These are phyloP conservation scores for Pythium grandisporangium DNA, from an alignment of 352 stramenopile species.

Conservation along the genomic window DNA sequence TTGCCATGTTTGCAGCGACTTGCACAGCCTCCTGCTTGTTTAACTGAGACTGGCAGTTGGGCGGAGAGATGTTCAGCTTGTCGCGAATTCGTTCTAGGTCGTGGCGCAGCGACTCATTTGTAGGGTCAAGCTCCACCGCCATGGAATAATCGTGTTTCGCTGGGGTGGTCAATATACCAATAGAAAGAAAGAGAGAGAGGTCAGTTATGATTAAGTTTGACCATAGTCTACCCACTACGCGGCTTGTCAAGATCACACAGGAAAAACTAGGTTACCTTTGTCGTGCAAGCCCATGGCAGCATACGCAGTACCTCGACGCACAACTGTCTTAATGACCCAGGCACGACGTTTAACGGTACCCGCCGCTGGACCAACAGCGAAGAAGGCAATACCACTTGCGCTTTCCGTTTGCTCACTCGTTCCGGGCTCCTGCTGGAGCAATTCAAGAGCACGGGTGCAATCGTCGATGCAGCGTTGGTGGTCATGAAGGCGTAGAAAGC, in stretches of 20 bases:
- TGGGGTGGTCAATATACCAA: constrained; percentile 6
- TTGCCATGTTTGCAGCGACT: neutral
- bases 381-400: constrained; percentile 31
- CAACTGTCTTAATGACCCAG: constrained; percentile 74
- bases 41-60: neutral
- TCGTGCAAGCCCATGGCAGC: constrained; percentile 20
- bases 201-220: neutral
- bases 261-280: constrained; percentile 19
- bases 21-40: neutral
- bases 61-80: constrained; percentile 1
- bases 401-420: neutral
- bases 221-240: neutral
- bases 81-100: constrained; percentile 35
- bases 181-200: neutral
- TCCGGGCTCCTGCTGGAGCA: constrained; percentile 34
- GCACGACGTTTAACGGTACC: constrained; percentile 43
- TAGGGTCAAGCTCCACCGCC: constrained; percentile 47
- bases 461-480: constrained; percentile 43
- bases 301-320: constrained; percentile 49
- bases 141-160: constrained; percentile 47
- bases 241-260: neutral
- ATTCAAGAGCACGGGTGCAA: constrained; percentile 37
- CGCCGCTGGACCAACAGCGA: constrained; percentile 34
- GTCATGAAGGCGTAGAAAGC: constrained; percentile 44
- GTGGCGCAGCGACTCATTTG: constrained; percentile 30